Evolutionary conservation across 495 filamentous ascomycete genomes (phyloP).

Genomic region (Neurospora hispaniola): DNA sequence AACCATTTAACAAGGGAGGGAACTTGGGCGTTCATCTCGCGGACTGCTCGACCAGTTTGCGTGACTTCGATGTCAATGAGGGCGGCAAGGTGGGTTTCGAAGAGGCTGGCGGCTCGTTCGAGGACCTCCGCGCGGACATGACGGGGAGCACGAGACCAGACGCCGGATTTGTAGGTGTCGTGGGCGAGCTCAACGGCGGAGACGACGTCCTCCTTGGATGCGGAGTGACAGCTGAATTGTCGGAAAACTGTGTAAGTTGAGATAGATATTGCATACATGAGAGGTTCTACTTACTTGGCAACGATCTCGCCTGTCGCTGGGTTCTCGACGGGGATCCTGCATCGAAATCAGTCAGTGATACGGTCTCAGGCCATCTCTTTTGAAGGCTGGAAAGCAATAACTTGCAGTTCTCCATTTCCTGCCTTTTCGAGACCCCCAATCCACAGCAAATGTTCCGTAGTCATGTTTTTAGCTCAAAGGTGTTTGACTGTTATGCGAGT

Average conservation of each 20-base stretch:
- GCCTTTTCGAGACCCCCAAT: constrained; percentile 18
- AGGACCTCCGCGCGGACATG: constrained; percentile 45
- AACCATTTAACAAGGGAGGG: constrained; percentile 53
- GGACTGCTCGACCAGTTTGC: constrained; percentile 52
- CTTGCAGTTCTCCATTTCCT: constrained; percentile 20
- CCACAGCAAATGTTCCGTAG: constrained; percentile 14
- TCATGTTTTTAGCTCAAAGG: background rate
- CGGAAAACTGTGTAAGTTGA: constrained; percentile 9
- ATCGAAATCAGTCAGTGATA: background rate
- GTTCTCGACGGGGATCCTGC: constrained; percentile 26
- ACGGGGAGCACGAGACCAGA: constrained; percentile 47
- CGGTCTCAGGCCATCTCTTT: background rate
- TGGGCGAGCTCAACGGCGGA: constrained; percentile 36
- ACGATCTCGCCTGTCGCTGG: constrained; percentile 27
- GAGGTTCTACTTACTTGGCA: constrained; percentile 18
- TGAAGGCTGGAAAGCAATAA: background rate
- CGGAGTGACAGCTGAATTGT: constrained; percentile 36
- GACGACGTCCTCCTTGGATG: constrained; percentile 37
- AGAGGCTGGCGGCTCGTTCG: constrained; percentile 42
- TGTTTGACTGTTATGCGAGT: background rate
- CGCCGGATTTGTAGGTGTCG: constrained; percentile 36
- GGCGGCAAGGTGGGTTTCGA: constrained; percentile 36
- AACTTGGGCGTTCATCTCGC: constrained; percentile 57
- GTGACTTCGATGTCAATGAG: constrained; percentile 47
- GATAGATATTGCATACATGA: background rate